Percentiles rank a stretch among this genome's conserved stretches.
Evolutionary conservation across 2,329 filamentous ascomycete genomes (phyloP).

Genomic region (Penicillium corylophilum): DNA sequence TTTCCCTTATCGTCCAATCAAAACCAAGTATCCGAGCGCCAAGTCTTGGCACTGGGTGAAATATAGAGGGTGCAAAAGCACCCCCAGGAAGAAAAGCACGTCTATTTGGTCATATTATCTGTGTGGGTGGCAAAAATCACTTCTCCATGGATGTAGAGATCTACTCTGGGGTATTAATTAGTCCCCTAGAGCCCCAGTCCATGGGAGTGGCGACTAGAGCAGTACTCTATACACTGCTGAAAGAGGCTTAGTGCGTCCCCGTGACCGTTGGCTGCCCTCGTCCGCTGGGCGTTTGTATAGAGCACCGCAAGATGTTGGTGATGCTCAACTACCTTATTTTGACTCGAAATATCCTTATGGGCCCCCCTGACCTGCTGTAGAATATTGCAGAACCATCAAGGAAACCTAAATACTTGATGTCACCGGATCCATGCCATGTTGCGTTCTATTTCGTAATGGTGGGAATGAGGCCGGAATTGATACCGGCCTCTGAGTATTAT

Average conservation of each 20-base stretch:
- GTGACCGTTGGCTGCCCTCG: conserved; percentile 30
- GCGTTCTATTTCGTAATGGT: conserved; percentile 39
- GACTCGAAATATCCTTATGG: background rate
- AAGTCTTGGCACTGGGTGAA: conserved; percentile 22
- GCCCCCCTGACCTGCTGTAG: background rate
- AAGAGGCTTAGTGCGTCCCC: conserved; percentile 30
- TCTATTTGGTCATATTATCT: background rate
- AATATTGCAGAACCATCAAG: conserved; percentile 1
- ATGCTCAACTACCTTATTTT: conserved; percentile 8
- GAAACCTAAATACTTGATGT: conserved; percentile 15
- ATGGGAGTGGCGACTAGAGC: background rate
- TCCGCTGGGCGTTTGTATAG: conserved; percentile 30
- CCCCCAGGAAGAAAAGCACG: conserved; percentile 7
- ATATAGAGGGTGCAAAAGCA: conserved; percentile 22
- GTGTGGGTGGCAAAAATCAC: background rate
- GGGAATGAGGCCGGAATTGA: conserved; percentile 46
- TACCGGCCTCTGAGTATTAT: conserved; percentile 48
- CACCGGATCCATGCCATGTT: conserved; percentile 26
- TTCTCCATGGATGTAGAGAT: background rate
- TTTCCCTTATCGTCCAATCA: conserved; percentile 25
- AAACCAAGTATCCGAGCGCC: background rate
- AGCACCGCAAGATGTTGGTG: conserved; percentile 16
- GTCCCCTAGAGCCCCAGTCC: background rate
- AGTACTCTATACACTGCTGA: conserved; percentile 3
- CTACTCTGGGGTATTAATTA: background rate